phyloP scores from a whole-genome alignment of 768 basidiomycete genomes.

The Suillus variegatus region DNA sequence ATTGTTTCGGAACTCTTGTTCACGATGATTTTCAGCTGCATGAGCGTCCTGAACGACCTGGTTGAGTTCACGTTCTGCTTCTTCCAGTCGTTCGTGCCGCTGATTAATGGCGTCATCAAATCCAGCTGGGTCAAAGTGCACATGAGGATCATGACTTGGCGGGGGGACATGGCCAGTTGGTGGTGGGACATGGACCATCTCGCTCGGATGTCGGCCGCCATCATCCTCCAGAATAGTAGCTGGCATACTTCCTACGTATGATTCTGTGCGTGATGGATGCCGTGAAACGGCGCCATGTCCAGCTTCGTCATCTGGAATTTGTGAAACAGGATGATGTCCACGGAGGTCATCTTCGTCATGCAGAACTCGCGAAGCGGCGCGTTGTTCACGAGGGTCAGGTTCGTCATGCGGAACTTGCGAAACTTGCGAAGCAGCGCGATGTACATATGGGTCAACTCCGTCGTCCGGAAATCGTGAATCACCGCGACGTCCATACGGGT shows the following conservation, averaged over 20 bases:
- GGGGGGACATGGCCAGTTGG: slow-evolving; percentile 18
- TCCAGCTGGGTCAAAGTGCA: slow-evolving; percentile 20
- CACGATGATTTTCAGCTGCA: slow-evolving; percentile 64
- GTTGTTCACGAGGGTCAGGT: neutral
- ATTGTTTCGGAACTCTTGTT: slow-evolving; percentile 59
- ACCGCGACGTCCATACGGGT: neutral
- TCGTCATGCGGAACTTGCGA: neutral
- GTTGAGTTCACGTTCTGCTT: slow-evolving; percentile 51
- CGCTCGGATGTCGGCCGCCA: slow-evolving; percentile 20
- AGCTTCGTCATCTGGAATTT: neutral
- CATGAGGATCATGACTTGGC: slow-evolving; percentile 10
- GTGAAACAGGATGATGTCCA: too few relatives aligned
- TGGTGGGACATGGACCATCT: slow-evolving; percentile 26
- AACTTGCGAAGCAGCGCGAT: neutral
- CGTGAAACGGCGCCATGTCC: slow-evolving; percentile 5
- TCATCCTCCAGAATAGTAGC: slow-evolving; percentile 22
- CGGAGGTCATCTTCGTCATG: neutral
- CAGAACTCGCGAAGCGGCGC: neutral
- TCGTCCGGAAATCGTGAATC: neutral
- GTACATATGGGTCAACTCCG: neutral
- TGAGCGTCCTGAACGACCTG: slow-evolving; percentile 50
- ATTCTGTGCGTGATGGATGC: slow-evolving; percentile 16
- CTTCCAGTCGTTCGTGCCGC: slow-evolving; percentile 57
- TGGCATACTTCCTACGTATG: slow-evolving; percentile 19
- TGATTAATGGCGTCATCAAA: slow-evolving; percentile 47